phyloP scores from a whole-genome alignment of 2,329 filamentous ascomycete species.

The Fusarium tanahbumbuense region DNA sequence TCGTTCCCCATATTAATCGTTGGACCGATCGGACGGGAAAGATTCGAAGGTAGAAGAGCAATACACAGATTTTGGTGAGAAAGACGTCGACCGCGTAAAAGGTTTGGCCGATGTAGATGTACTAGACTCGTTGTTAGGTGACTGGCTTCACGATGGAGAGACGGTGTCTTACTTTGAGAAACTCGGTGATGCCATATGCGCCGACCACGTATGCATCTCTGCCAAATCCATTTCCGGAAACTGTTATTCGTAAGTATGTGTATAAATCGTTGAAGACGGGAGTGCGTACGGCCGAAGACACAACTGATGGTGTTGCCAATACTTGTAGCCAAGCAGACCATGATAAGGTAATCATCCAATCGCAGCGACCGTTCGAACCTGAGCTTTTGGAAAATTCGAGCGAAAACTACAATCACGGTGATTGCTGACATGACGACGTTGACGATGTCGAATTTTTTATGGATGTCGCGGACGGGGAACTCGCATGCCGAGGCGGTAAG shows the following conservation, averaged over 20 bases:
- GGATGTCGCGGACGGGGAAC: background rate
- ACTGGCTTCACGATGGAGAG: fast-evolving
- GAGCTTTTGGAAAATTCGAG: constrained; percentile 2
- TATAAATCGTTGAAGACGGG: fast-evolving
- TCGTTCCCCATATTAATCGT: constrained; percentile 21
- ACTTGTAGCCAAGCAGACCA: background rate
- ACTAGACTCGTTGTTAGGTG: background rate
- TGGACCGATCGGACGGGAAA: background rate
- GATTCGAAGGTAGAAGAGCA: constrained; percentile 31
- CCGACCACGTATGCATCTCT: constrained; percentile 10
- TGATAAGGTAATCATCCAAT: background rate
- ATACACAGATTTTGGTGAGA: constrained; percentile 18
- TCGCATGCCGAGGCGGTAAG: constrained; percentile 7
- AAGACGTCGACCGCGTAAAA: constrained; percentile 26
- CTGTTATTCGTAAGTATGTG: background rate
- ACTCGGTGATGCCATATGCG: constrained; percentile 2
- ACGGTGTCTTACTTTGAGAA: background rate
- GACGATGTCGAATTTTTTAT: background rate
- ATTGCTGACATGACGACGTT: background rate
- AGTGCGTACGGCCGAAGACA: background rate
- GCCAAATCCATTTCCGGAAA: constrained; percentile 16
- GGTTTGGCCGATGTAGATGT: constrained; percentile 15
- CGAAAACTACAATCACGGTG: background rate
- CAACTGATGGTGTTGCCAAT: constrained; percentile 2
- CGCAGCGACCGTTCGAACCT: background rate